These are phyloP conservation scores for Tetradesmus lagerheimii DNA, from an alignment of 139 green algal genomes.

Conservation along the genomic window DNA sequence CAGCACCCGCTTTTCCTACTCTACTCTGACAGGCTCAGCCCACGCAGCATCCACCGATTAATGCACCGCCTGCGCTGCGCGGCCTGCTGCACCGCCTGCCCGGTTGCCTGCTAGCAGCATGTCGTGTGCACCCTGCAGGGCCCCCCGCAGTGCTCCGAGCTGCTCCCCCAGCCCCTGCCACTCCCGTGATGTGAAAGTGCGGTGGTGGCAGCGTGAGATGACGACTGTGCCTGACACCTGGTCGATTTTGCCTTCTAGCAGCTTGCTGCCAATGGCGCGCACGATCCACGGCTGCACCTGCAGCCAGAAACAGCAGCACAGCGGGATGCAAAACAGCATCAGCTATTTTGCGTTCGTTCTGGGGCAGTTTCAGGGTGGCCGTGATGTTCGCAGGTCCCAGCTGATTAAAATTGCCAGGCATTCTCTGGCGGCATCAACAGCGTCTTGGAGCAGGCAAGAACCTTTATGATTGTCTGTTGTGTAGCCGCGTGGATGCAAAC, in stretches of 20 bases:
- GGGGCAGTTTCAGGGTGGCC: no score
- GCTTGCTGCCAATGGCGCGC: constrained; percentile 64
- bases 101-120: constrained; percentile 20
- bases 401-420: no score
- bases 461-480: no score
- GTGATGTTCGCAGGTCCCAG: no score
- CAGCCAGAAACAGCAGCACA: no score
- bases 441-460: no score
- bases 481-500: no score
- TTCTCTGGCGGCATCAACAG: no score
- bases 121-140: constrained; percentile 9
- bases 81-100: not conserved
- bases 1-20: no score
- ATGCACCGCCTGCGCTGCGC: constrained; percentile 24
- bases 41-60: not conserved
- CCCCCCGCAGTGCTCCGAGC: constrained; percentile 37
- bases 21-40: no score
- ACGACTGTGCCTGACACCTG: constrained; percentile 50
- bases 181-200: constrained; percentile 55
- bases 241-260: constrained; percentile 70
- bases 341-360: no score
- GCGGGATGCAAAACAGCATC: no score
- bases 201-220: constrained; percentile 60
- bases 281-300: constrained; percentile 65
- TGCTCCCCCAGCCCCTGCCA: constrained; percentile 54